Conservation (phyloP, 352 stramenopile genomes). For the Phytophthora niederhauseri region DNA sequence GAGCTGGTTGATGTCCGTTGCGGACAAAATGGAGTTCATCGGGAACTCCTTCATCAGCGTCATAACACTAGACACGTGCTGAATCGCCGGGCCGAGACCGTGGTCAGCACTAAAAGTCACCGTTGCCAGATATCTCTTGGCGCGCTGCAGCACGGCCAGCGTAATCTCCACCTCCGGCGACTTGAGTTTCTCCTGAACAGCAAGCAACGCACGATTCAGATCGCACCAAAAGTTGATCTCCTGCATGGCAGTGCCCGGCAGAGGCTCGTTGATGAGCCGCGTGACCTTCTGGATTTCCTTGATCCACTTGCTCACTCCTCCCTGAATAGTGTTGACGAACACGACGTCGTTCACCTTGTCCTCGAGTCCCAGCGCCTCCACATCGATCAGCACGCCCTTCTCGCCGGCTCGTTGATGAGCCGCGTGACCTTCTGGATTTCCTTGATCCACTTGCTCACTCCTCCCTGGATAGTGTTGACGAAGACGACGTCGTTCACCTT, state of each 20-base stretch:
- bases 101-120: constrained; percentile 93
- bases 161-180: constrained; percentile 93
- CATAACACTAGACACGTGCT: constrained; percentile 92
- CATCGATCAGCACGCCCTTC: constrained; percentile 75
- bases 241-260: constrained; percentile 89
- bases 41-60: constrained; percentile 94
- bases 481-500: constrained; percentile 87
- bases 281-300: constrained; percentile 96
- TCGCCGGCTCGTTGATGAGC: constrained; percentile 87
- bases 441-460: constrained; percentile 95
- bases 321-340: constrained; percentile 90
- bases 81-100: constrained; percentile 81
- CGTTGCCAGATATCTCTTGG: constrained; percentile 91
- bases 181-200: constrained; percentile 85
- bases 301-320: constrained; percentile 94
- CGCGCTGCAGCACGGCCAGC: constrained; percentile 90
- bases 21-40: constrained; percentile 92
- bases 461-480: constrained; percentile 87
- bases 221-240: constrained; percentile 97
- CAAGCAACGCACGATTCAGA: constrained; percentile 88
- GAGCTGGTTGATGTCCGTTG: constrained; percentile 86
- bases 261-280: constrained; percentile 82
- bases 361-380: constrained; percentile 81
- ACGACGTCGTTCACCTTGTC: constrained; percentile 85
- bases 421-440: constrained; percentile 95